Percentiles rank a stretch among this genome's conserved stretches.
These are phyloP conservation scores for Erysiphe pulchra DNA, from an alignment of 2,329 filamentous ascomycete species.

Conservation along the genomic window DNA sequence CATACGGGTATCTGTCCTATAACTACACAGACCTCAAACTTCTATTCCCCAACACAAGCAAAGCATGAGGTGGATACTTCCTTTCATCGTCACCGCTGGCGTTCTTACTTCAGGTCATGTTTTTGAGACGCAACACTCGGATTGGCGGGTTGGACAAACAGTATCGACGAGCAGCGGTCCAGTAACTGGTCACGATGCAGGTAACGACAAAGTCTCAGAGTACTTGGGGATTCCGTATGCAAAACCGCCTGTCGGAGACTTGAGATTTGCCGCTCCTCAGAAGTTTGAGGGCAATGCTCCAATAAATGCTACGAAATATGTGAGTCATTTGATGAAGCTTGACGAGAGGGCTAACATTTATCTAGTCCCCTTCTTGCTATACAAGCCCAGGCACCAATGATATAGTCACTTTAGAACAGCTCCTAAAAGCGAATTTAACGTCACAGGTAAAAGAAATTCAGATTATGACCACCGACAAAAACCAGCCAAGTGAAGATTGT, in stretches of 20 bases:
- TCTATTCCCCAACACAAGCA: no score
- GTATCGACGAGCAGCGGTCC: slow-evolving; percentile 10
- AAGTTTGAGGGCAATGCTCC: slow-evolving; percentile 4
- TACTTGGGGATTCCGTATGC: slow-evolving; percentile 19
- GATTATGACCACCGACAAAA: slow-evolving; percentile 1
- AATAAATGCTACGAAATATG: slow-evolving; percentile 8
- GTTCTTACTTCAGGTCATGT: no score
- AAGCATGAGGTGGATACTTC: no score
- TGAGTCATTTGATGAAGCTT: slow-evolving; percentile 3
- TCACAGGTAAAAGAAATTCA: slow-evolving; percentile 3
- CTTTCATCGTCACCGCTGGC: no score
- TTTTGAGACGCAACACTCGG: slow-evolving; percentile 1
- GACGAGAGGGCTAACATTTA: slow-evolving; percentile 1
- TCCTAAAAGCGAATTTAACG: slow-evolving; percentile 7
- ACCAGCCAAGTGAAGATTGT: slow-evolving; percentile 14
- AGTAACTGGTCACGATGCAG: slow-evolving; percentile 9
- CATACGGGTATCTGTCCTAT: no score
- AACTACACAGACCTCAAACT: no score
- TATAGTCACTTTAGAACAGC: neutral
- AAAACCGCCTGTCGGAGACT: slow-evolving; percentile 15
- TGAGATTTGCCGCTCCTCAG: slow-evolving; percentile 15
- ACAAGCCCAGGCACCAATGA: slow-evolving; percentile 1
- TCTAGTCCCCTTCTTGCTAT: slow-evolving; percentile 6
- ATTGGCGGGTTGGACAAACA: slow-evolving; percentile 10
- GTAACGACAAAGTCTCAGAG: slow-evolving; percentile 7